A percentile compares a stretch with the other conserved stretches of the same genome.
Evolutionary conservation across 2,329 filamentous ascomycete species (phyloP).

Genomic region (Piedraia hortae): DNA sequence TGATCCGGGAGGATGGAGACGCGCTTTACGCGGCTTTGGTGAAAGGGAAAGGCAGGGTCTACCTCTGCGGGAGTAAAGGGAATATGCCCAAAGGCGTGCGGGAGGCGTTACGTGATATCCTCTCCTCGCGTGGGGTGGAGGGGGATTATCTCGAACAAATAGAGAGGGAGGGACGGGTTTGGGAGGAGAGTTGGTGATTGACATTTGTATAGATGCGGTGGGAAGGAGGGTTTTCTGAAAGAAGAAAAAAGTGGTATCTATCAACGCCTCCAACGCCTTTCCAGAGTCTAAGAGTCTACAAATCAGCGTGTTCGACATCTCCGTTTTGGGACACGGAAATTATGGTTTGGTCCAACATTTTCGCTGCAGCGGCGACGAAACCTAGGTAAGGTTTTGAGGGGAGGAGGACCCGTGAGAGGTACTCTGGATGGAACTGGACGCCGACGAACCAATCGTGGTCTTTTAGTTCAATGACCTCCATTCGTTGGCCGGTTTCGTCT

Average conservation of each 20-base stretch:
- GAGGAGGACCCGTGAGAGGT: conserved; percentile 44
- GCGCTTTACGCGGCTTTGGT: conserved; percentile 26
- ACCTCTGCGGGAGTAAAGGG: conserved; percentile 34
- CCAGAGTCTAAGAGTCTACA: too few relatives aligned
- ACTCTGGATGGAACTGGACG: conserved; percentile 78
- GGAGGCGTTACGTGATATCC: conserved; percentile 34
- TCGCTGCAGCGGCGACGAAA: conserved; percentile 53
- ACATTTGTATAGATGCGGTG: conserved; percentile 1
- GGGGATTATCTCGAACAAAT: conserved; percentile 27
- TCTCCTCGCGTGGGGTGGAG: conserved; percentile 16
- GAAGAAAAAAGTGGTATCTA: too few relatives aligned
- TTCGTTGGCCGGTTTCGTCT: conserved; percentile 48
- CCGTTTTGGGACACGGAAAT: too few relatives aligned
- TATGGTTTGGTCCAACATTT: conserved; percentile 28
- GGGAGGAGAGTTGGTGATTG: conserved; percentile 39
- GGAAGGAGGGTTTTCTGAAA: too few relatives aligned
- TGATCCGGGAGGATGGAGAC: conserved; percentile 23
- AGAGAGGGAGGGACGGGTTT: conserved; percentile 35
- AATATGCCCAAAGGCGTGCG: conserved; percentile 44
- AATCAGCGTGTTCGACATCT: too few relatives aligned
- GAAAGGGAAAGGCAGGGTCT: conserved; percentile 24
- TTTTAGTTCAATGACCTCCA: conserved; percentile 61
- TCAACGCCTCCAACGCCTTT: too few relatives aligned
- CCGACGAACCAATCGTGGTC: conserved; percentile 67
- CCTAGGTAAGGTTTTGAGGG: conserved; percentile 57